A percentile compares a stretch with the other conserved stretches of the same genome.
These are phyloP conservation scores for Pleurotus djamor DNA, from an alignment of 768 basidiomycete species.

Conservation along the genomic window DNA sequence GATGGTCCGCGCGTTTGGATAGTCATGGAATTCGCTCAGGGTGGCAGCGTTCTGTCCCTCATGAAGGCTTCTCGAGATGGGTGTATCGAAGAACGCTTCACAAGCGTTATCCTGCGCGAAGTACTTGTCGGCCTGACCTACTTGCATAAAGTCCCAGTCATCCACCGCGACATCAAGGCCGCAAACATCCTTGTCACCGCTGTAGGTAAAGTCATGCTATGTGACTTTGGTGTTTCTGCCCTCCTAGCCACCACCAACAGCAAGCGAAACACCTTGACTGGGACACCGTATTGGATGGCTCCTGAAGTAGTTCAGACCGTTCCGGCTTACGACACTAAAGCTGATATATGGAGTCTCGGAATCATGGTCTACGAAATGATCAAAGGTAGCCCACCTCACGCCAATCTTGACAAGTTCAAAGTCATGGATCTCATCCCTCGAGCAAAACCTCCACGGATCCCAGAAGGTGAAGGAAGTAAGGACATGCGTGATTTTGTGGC, in stretches of 20 bases:
- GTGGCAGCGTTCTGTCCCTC: slow-evolving; percentile 89
- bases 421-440: slow-evolving; percentile 91
- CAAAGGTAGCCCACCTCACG: slow-evolving; percentile 93
- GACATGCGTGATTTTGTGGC: slow-evolving; percentile 89
- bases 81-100: slow-evolving; percentile 86
- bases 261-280: slow-evolving; percentile 95
- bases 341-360: slow-evolving; percentile 97
- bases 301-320: slow-evolving; percentile 92
- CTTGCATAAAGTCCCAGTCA: slow-evolving; percentile 91
- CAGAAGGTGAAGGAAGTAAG: slow-evolving; percentile 76
- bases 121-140: slow-evolving; percentile 84
- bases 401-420: slow-evolving; percentile 79
- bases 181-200: slow-evolving; percentile 93
- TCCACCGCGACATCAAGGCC: slow-evolving; percentile 97
- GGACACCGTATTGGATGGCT: slow-evolving; percentile 99
- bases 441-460: slow-evolving; percentile 76
- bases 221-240: slow-evolving; percentile 98
- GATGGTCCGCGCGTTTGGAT: slow-evolving; percentile 98
- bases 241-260: slow-evolving; percentile 80
- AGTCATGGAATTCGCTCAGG: slow-evolving; percentile 96
- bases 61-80: slow-evolving; percentile 84
- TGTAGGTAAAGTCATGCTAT: slow-evolving; percentile 89
- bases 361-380: slow-evolving; percentile 97
- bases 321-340: slow-evolving; percentile 94
- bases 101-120: slow-evolving; percentile 85